Conservation (phyloP, 1,284 basidiomycete species). For the Sanghuangporus baumii region DNA sequence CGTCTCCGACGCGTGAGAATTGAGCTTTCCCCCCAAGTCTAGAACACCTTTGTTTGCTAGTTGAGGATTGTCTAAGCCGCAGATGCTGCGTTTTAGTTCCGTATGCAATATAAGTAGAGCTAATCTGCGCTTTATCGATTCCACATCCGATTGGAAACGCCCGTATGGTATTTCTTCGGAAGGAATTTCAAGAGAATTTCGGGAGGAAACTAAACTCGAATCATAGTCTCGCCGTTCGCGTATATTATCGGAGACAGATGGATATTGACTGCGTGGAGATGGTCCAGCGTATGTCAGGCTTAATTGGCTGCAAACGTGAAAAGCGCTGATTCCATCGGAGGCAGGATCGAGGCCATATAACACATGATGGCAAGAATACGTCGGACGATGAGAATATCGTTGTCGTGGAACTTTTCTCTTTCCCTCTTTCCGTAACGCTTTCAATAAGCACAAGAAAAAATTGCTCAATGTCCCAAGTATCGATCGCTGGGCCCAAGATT, state of each 20-base stretch:
- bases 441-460: not conserved
- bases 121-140: not conserved
- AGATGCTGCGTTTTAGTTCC: not conserved
- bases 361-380: not conserved
- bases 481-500: not conserved
- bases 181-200: not conserved
- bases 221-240: not conserved
- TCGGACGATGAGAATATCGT: not conserved
- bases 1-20: not conserved
- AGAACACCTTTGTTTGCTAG: not conserved
- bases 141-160: not conserved
- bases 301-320: not conserved
- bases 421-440: not conserved
- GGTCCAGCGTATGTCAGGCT: not conserved
- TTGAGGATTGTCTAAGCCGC: not conserved
- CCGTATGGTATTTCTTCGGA: not conserved
- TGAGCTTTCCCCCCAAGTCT: not conserved
- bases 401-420: not conserved
- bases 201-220: not conserved
- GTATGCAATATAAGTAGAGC: not conserved
- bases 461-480: not conserved
- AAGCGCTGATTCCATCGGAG: not conserved
- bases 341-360: not conserved
- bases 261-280: not conserved
- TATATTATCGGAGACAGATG: not conserved